Base-by-base conservation (phyloP, 768 basidiomycete genomes). In the Lactarius sp. region DNA sequence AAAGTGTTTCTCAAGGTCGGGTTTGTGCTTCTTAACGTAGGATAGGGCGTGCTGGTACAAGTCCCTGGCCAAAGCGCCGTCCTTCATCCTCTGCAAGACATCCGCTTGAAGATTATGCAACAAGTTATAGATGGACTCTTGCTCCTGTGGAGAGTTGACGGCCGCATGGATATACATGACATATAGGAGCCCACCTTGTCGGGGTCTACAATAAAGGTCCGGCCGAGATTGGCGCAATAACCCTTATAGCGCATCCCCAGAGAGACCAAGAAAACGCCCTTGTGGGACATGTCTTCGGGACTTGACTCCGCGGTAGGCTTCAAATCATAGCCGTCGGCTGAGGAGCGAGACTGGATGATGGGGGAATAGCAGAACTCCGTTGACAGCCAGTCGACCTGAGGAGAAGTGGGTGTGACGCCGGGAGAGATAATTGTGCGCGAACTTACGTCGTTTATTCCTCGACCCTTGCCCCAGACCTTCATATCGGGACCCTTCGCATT, bases 191-290 rank as follows among this genome's bases (percentile, higher is more conserved):
- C 63, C 65, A 94, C 94, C 70, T 89, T 86, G 66, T 87, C 87
- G 2, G 96, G 96, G 71, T 96, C 94, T 44, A 98, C 94, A 69
- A 98, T 91, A 75, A 97, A 95, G 2, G 92, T 98, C 50, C 96
- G 83, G 4, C 92, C 94, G 67, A 98, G 83, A 73, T 94, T 96
- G 34, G 90, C 85, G 71, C 93, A 94, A 69, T 99, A 98, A 0
- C 87, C 88, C 71, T 88, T 95, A 76, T 96, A 98, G 33, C 93
- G 84, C 73, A 98, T 80, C 33, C 95, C 96, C 66, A 97, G 83
- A 5, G 89, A 84, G 10, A 92, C 85, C 6, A 98, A 77, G 61
- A 98, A 84, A 46, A 98, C 92, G 20, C 95, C 95, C 70, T 90
- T 87, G 76, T 90, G 84, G 54, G 90, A 86, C 67, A 98, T 88